Evolutionary conservation across 2,329 filamentous ascomycete genomes (phyloP), one percentile per base, ranked within the genome.

Genomic region (Epichloe elymi): DNA sequence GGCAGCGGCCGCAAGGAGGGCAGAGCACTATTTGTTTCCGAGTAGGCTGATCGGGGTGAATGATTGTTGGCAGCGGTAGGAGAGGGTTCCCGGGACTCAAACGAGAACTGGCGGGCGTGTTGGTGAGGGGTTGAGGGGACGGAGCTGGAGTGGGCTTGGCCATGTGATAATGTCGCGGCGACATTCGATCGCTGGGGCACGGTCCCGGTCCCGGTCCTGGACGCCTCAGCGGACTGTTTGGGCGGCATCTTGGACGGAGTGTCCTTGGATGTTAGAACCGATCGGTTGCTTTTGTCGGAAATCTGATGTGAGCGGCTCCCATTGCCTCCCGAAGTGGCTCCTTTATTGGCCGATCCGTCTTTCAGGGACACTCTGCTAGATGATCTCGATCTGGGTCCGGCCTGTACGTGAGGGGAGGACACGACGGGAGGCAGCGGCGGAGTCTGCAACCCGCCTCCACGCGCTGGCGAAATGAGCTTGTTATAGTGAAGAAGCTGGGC

Each of bases 111-210:
- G 53, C 88, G 82, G 57, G 89, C 81, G 67, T 87, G 85, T 65
- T 96, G 90, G 62, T 91, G 87, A 8, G 91, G 93, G 3, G 91
- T 97, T 1, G 91, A 94, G 1, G 91, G 91, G 46, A 96, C 87
- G 8, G 91, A 97, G 64, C 78, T 95, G 23, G 91, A 94, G 63
- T 94, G 76, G 14, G 69, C 61, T 50, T 66, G 64, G 30, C 59
- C 61, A 47, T 65, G 61, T 26, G 59, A 58, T 37, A 62, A 61
- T 6, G 60, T 54, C 12, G 63, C 54, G 37, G 60, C 58, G 40
- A 62, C 55, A 20, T 62, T 52, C 53, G 62, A 58, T 56, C 62
- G 57, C 48, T 57, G 63, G 44, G 62, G 59, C 39, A 59, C 59
- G 51, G 56, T 62, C 58, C 63, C 59, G 51, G 56, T 62, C 58